phyloP scores from a whole-genome alignment of 371 early-diverging fungal species.

The Coemansia sp. region DNA sequence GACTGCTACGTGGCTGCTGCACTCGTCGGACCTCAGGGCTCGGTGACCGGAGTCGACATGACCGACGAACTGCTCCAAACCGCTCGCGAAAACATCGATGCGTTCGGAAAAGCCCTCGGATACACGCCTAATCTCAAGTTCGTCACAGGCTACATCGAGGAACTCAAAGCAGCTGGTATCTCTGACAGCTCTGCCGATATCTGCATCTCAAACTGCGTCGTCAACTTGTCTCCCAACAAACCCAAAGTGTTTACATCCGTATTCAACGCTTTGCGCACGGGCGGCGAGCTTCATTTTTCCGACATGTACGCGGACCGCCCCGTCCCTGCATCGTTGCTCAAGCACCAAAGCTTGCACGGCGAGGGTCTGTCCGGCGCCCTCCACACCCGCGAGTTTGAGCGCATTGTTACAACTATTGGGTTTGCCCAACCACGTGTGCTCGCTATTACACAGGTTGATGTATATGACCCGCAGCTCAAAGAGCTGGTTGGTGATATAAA shows the following conservation, averaged over 20 bases:
- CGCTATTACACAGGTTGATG: conserved; percentile 19
- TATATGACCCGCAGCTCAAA: conserved; percentile 35
- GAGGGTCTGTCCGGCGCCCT: conserved; percentile 50
- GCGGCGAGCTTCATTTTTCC: conserved; percentile 51
- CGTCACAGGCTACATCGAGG: conserved; percentile 46
- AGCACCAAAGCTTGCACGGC: conserved; percentile 35
- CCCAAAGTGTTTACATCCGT: conserved; percentile 36
- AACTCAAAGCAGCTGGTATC: conserved; percentile 45
- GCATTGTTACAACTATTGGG: conserved; percentile 29
- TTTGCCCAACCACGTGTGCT: conserved; percentile 42
- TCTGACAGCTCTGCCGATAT: conserved; percentile 31
- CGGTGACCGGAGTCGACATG: conserved; percentile 54
- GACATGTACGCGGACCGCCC: conserved; percentile 49
- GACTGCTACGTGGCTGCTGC: conserved; percentile 54
- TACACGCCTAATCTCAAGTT: conserved; percentile 42
- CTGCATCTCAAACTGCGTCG: conserved; percentile 53
- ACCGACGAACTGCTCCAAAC: conserved; percentile 51
- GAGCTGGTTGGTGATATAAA: conserved; percentile 37
- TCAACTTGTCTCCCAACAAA: conserved; percentile 54
- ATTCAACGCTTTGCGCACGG: conserved; percentile 23
- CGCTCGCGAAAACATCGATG: conserved; percentile 23
- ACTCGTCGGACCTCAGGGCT: conserved; percentile 50
- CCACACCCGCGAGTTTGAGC: conserved; percentile 42
- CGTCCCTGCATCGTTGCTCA: conserved; percentile 24
- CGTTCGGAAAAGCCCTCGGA: conserved; percentile 25